Base-by-base conservation (phyloP, 202 grass and related monocot genomes). In the Schoenoplectus tabernaemontani region DNA sequence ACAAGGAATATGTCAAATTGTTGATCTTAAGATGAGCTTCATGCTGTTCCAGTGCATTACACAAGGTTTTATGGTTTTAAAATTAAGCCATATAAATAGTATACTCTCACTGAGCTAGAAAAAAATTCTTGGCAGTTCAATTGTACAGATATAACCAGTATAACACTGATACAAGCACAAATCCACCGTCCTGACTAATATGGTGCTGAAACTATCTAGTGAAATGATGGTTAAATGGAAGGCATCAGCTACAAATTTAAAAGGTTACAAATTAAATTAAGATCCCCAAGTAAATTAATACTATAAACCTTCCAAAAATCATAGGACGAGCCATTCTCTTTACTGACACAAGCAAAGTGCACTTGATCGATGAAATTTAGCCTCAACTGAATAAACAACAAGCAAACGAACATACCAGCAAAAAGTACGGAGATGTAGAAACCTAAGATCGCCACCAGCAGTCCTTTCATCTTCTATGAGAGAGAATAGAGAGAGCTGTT, bases 351-450 rank as follows among this genome's bases (percentile, higher is more conserved):
- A 37, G 46, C 46, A 50, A 5, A 57, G 5, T 34, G 26, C 12
- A 4, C 17, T 66, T 22, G 17, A 17, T 39, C n/a, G 6, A 39
- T 47, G 8, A 44, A 69, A 23, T 12, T 69, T 13, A 63, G 58
- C 62, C n/a, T 79, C 16, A 33, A 59, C 13, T 63, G 58, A 15
- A 30, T 54, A 64, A 63, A 59, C 30, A 33, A 76, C 13, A 17
- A 80, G 39, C 1, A 34, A 62, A n/a, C 10, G 34, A 48, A 79
- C 38, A 64, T 80, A 80, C 77, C 54, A 80, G 77, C 7, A 43
- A 50, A 80, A 17, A 36, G 28, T 15, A 80, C 13, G 1, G 39
- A 57, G 41, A 24, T 37, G 43, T 62, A 64, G 77, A 80, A 50
- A 22, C 59, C 77, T 12, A 80, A 50, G n/a, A 80, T 28, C 9